Conservation (phyloP, 2,329 filamentous ascomycete genomes). For the Graphium sp. region DNA sequence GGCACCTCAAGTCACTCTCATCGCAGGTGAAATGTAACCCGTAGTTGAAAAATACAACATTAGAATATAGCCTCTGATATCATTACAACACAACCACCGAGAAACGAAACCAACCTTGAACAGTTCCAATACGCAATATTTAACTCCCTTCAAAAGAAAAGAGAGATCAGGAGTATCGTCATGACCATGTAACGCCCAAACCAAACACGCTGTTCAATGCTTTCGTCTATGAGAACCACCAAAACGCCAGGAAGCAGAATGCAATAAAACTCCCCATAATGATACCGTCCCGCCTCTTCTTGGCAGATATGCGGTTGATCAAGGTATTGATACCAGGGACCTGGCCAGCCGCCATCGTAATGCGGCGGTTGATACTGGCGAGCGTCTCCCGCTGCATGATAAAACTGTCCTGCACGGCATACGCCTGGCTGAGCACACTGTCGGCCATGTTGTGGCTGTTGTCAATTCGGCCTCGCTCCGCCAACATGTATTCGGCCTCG, state of each 20-base stretch:
- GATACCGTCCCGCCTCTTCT: conserved; percentile 87
- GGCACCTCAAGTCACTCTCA: no score
- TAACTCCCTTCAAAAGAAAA: no score
- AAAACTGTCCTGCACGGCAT: conserved; percentile 91
- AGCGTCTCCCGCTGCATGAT: conserved; percentile 73
- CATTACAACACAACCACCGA: no score
- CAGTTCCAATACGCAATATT: no score
- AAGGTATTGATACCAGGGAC: conserved; percentile 86
- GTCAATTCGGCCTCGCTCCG: conserved; percentile 72
- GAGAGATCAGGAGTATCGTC: no score
- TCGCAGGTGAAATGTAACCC: no score
- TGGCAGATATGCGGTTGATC: conserved; percentile 82
- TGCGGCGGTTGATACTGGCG: conserved; percentile 75
- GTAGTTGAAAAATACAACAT: no score
- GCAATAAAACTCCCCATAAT: conserved; percentile 87
- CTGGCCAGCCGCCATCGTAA: conserved; percentile 75
- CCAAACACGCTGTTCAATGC: no score
- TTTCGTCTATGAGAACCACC: conserved; percentile 50
- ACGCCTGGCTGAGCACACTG: conserved; percentile 82
- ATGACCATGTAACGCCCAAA: no score
- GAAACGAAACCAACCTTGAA: no score
- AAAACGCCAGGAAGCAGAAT: conserved; percentile 74
- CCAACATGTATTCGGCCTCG: conserved; percentile 95
- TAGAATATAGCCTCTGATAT: no score
- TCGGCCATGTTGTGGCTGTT: conserved; percentile 82